These are phyloP conservation scores for Neospora caninum DNA, from an alignment of 169 alveolate species.

Conservation along the genomic window DNA sequence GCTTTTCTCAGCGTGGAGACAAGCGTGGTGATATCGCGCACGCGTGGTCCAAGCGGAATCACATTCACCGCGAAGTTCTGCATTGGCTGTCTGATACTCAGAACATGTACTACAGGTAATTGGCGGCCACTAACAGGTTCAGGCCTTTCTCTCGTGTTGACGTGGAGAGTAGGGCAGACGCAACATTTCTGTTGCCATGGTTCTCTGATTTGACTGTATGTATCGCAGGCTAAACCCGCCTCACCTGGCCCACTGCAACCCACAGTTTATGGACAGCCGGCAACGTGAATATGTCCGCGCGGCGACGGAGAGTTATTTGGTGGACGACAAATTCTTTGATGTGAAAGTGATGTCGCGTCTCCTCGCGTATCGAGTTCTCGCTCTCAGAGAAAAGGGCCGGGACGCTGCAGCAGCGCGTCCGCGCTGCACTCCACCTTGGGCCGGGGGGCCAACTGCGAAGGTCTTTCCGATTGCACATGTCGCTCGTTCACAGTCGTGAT, in stretches of 20 bases:
- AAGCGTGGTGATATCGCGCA: not conserved
- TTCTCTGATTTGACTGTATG: not conserved
- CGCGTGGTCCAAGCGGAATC: not conserved
- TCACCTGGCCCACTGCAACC: not conserved
- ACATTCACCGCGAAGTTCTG: conserved; percentile 50
- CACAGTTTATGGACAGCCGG: not conserved
- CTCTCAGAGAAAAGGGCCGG: not conserved
- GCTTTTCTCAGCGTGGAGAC: not conserved
- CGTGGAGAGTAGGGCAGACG: too few relatives aligned
- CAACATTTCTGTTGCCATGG: not conserved
- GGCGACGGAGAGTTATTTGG: not conserved
- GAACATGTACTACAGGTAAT: conserved; percentile 49
- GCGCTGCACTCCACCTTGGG: too few relatives aligned
- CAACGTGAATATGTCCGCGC: not conserved
- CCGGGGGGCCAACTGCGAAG: too few relatives aligned
- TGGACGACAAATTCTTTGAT: not conserved
- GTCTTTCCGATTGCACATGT: too few relatives aligned
- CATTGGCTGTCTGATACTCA: conserved; percentile 59
- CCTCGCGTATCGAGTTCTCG: not conserved
- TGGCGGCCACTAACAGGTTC: too few relatives aligned
- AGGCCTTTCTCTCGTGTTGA: too few relatives aligned
- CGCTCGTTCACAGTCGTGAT: too few relatives aligned
- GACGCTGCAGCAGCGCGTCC: too few relatives aligned
- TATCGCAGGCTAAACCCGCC: not conserved
- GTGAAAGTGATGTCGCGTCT: not conserved